These are phyloP conservation scores for Cryptococcus hybrid DNA, from an alignment of 1,284 basidiomycete species.

Conservation along the genomic window DNA sequence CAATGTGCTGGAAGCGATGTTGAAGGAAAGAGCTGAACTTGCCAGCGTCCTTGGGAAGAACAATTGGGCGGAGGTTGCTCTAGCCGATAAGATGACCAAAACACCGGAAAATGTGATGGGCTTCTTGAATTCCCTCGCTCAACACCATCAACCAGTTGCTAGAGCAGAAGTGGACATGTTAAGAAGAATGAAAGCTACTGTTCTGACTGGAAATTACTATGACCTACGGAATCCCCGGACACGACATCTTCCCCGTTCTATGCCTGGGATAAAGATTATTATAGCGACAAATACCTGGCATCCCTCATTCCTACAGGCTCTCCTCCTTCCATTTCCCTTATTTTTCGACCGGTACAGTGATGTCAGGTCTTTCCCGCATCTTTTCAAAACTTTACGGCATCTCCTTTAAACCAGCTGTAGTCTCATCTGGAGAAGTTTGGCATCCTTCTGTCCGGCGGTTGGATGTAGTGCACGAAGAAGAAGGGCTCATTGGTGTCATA, in stretches of 20 bases:
- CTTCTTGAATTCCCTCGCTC: conserved; percentile 75
- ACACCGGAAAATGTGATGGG: conserved; percentile 82
- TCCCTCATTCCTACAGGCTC: conserved; percentile 64
- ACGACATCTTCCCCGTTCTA: conserved; percentile 63
- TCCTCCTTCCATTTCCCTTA: conserved; percentile 61
- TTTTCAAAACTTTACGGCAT: conserved; percentile 87
- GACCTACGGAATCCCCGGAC: conserved; percentile 24
- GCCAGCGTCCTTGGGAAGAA: conserved; percentile 78
- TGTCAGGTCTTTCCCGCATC: conserved; percentile 80
- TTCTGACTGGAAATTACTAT: conserved; percentile 36
- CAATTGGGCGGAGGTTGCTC: conserved; percentile 78
- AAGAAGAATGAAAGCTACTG: conserved; percentile 65
- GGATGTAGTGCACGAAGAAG: conserved; percentile 81
- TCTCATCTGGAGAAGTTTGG: conserved; percentile 81
- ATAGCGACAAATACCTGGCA: conserved; percentile 50
- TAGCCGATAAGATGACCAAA: conserved; percentile 93
- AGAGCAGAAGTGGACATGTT: conserved; percentile 67
- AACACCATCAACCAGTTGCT: conserved; percentile 73
- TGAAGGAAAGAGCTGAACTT: conserved; percentile 71
- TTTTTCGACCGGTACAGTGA: conserved; percentile 76
- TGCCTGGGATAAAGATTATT: conserved; percentile 92
- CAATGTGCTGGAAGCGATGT: conserved; percentile 68
- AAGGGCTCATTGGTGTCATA: conserved; percentile 89
- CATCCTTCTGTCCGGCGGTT: conserved; percentile 83
- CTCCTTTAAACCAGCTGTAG: conserved; percentile 63